Conservation (phyloP, 2,329 filamentous ascomycete genomes). For the Dryadomyces quercivorus region DNA sequence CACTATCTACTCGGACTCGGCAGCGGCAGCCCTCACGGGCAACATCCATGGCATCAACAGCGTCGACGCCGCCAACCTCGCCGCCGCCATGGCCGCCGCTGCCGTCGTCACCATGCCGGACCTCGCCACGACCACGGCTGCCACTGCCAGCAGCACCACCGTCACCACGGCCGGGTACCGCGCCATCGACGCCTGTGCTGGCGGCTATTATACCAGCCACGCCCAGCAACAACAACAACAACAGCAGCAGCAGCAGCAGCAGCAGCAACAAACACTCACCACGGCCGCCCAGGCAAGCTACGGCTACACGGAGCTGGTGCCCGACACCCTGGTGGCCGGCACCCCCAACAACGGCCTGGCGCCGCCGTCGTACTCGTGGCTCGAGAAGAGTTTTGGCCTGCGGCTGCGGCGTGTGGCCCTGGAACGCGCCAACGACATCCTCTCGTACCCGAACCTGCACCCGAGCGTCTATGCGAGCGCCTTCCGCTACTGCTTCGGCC, state of each 20-base stretch:
- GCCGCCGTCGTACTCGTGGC: slow-evolving; percentile 44
- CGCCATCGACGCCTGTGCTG: too few species aligned
- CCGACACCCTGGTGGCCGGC: slow-evolving; percentile 15
- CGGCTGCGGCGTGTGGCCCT: slow-evolving; percentile 54
- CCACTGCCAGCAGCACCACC: background rate
- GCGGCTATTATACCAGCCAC: background rate
- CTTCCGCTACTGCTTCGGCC: slow-evolving; percentile 59
- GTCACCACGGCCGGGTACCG: too few species aligned
- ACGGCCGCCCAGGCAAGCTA: too few species aligned
- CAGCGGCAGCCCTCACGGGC: background rate
- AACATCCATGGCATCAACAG: background rate
- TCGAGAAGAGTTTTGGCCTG: slow-evolving; percentile 58
- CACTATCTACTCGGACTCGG: too few species aligned
- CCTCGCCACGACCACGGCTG: too few species aligned
- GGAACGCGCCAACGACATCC: slow-evolving; percentile 49
- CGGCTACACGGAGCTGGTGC: background rate
- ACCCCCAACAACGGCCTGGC: slow-evolving; percentile 21
- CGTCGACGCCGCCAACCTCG: background rate
- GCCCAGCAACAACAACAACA: background rate
- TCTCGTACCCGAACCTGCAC: slow-evolving; percentile 36
- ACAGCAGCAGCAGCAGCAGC: background rate
- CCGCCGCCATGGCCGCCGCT: background rate
- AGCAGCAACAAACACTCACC: background rate
- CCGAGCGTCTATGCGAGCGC: slow-evolving; percentile 37
- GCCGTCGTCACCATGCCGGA: background rate